Evolutionary conservation across 371 early-diverging fungal genomes (phyloP), one percentile per base, ranked within the genome.

Genomic region (Circinella umbellata): DNA sequence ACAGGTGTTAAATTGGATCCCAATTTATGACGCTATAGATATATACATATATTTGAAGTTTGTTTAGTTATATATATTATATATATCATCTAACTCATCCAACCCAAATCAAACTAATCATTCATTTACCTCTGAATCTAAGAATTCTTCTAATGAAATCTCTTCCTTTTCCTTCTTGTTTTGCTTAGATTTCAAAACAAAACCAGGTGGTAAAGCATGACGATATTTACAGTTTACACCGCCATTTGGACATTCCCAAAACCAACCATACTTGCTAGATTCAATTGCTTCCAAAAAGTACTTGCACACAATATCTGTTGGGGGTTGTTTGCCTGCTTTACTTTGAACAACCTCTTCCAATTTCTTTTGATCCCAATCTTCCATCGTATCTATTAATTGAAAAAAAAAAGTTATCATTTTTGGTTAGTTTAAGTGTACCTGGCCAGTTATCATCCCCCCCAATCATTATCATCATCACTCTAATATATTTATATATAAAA

Each of bases 261-360:
- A 98, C 95, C 96, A 97, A 65, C 97, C 98, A 80, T 99, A 99
- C 84, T 98, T 98, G 69, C 76, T 92, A 65, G 86, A 85, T 76
- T 99, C 99, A 67, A 99, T 94, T n/a, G 99, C 99, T 76, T 99
- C 98, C 86, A 99, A 89, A 77, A 99, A 98, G 86, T 85, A 93
- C 84, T 98, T 99, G 90, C 99, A 99, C n/a, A 99, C 98, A 83
- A 98, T 97, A 71, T 94, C 96, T 5, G 99, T 99, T 14, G 95
- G 93, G 18, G 95, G 93, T 73, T 90, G 92, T 77, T 95, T 96
- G 67, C 89, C 92, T 66, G 94, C 89, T 83, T 96, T 96, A 68
- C 92, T 88, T 35, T 84, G 72, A 66, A 98, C 95, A 46, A 95
- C 98, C 63, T 91, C 81, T 79, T 97, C 96, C 69, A 99, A 82